Evolutionary conservation across 352 stramenopile genomes (phyloP).

Genomic region (Phytophthora tentaculata): DNA sequence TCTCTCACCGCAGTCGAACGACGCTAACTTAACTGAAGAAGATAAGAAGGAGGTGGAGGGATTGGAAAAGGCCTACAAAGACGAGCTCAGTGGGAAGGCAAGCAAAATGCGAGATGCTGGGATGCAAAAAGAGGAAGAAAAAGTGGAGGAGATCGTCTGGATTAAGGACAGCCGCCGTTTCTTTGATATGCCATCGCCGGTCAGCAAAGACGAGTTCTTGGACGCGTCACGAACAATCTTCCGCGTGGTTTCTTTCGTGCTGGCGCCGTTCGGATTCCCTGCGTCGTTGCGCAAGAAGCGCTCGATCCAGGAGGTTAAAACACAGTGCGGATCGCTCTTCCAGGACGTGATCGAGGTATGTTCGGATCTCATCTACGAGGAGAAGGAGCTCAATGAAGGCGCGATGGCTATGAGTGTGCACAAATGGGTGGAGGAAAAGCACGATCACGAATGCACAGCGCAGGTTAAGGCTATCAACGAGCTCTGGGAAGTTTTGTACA

Average conservation of each 20-base stretch:
- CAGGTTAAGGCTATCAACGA: constrained; percentile 84
- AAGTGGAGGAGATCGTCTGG: constrained; percentile 55
- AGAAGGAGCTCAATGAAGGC: constrained; percentile 75
- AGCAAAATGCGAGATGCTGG: constrained; percentile 31
- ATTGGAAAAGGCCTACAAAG: constrained; percentile 53
- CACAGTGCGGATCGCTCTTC: constrained; percentile 74
- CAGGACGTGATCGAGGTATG: constrained; percentile 88
- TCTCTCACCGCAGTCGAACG: constrained; percentile 45
- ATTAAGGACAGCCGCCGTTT: constrained; percentile 61
- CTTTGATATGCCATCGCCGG: constrained; percentile 82
- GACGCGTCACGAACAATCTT: constrained; percentile 73
- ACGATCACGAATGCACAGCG: constrained; percentile 68
- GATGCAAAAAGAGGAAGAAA: constrained; percentile 30
- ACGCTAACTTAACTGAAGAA: constrained; percentile 2
- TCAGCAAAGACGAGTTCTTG: constrained; percentile 75
- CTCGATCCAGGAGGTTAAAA: constrained; percentile 76
- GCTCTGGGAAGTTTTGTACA: constrained; percentile 67
- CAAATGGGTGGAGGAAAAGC: constrained; percentile 83
- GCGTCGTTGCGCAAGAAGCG: constrained; percentile 57
- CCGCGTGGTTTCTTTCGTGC: constrained; percentile 79
- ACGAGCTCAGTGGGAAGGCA: constrained; percentile 50
- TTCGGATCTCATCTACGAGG: constrained; percentile 84
- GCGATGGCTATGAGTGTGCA: constrained; percentile 90
- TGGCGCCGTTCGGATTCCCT: constrained; percentile 83
- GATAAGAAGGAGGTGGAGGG: constrained; percentile 27